These are phyloP conservation scores for Geotrichum bryndzae DNA, from an alignment of 1,139 yeast genomes.

Conservation along the genomic window DNA sequence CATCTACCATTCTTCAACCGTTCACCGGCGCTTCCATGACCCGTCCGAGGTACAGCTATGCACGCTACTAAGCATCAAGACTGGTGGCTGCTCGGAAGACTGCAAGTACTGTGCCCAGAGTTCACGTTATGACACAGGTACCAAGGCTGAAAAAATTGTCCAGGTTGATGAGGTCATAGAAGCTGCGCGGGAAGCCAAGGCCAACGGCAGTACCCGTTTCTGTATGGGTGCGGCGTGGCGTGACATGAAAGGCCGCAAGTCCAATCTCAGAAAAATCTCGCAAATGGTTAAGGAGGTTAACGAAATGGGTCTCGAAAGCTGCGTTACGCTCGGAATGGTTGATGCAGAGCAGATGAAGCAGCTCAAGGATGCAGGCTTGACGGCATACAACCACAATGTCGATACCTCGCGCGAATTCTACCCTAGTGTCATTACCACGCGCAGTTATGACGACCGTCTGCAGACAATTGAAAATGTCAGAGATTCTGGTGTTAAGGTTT, in stretches of 20 bases:
- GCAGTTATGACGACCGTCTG: conserved; percentile 65
- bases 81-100: conserved; percentile 80
- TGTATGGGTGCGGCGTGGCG: conserved; percentile 91
- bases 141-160: conserved; percentile 61
- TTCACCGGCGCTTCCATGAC: conserved; percentile 62
- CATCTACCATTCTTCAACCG: conserved; percentile 54
- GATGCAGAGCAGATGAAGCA: conserved; percentile 53
- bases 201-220: conserved; percentile 68
- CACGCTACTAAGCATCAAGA: conserved; percentile 65
- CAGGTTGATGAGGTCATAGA: conserved; percentile 54
- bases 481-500: conserved; percentile 60
- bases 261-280: conserved; percentile 55
- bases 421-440: conserved; percentile 62
- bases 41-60: conserved; percentile 70
- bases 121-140: conserved; percentile 59
- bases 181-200: conserved; percentile 60
- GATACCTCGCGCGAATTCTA: conserved; percentile 77
- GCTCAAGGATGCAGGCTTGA: conserved; percentile 62
- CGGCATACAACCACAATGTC: conserved; percentile 77
- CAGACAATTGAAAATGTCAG: conserved; percentile 60
- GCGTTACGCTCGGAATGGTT: conserved; percentile 78
- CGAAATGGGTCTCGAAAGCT: conserved; percentile 65
- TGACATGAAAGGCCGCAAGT: conserved; percentile 73
- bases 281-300: conserved; percentile 63
- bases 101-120: conserved; percentile 81